A percentile compares a stretch with the other conserved stretches of the same genome.
These are phyloP conservation scores for Schoenoplectus triqueter DNA, from an alignment of 202 grass and related monocot species.

Conservation along the genomic window DNA sequence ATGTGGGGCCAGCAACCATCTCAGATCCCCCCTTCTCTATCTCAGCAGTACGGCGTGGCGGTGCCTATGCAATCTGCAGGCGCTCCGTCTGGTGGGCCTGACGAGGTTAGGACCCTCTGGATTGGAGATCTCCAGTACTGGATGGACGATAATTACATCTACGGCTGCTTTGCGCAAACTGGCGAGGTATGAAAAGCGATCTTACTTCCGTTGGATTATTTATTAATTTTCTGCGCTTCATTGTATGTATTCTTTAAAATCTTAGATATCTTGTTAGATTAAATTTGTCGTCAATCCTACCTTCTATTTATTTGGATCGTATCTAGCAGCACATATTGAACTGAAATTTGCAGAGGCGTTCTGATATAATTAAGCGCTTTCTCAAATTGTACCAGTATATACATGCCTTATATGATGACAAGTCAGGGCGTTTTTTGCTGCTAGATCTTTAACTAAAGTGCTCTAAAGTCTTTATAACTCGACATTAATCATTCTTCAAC, in stretches of 20 bases:
- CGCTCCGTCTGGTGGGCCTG: conserved; percentile 42
- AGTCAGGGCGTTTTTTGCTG: neutral
- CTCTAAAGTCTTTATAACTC: neutral
- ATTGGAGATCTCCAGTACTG: conserved; percentile 88
- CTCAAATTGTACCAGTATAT: neutral
- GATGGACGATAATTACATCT: conserved; percentile 94
- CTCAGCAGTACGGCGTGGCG: conserved; percentile 59
- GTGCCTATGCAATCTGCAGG: conserved; percentile 27
- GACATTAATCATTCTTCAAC: neutral
- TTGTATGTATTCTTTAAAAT: neutral
- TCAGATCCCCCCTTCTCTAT: conserved; percentile 46
- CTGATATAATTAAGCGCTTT: neutral
- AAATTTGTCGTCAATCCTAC: neutral
- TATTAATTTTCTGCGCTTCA: neutral
- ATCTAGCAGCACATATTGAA: neutral
- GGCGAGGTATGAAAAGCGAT: conserved; percentile 64
- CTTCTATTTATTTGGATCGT: neutral
- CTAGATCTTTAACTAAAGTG: neutral
- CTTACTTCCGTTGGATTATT: conserved; percentile 7
- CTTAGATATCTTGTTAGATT: neutral
- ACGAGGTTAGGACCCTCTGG: conserved; percentile 87
- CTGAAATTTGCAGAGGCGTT: neutral
- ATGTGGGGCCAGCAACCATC: conserved; percentile 84
- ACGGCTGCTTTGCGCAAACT: conserved; percentile 57
- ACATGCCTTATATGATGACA: neutral